Evolutionary conservation across 2,329 filamentous ascomycete species (phyloP).

Genomic region (Colletotrichum theobromicola): DNA sequence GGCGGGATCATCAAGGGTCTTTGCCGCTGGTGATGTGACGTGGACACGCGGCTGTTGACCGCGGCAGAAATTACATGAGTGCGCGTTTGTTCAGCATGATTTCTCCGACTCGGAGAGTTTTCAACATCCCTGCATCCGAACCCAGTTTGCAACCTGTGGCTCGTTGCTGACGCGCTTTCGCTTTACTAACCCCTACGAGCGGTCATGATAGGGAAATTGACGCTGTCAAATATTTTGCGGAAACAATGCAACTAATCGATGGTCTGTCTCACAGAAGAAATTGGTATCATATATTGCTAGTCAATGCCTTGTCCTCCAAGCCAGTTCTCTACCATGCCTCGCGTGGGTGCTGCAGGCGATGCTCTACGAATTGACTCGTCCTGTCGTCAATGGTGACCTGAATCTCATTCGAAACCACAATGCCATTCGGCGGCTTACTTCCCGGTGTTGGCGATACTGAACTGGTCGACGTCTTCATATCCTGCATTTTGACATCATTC

Average conservation of each 20-base stretch:
- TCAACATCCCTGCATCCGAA: neutral
- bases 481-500: slow-evolving; percentile 45
- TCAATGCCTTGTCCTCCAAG: neutral
- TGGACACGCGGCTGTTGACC: neutral
- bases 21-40: neutral
- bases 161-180: too few relatives aligned
- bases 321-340: neutral
- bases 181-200: too few relatives aligned
- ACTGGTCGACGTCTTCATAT: slow-evolving; percentile 29
- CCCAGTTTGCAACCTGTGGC: neutral
- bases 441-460: slow-evolving; percentile 22
- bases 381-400: slow-evolving; percentile 34
- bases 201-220: too few relatives aligned
- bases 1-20: neutral
- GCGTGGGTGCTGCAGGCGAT: neutral
- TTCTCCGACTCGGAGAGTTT: neutral
- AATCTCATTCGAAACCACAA: slow-evolving; percentile 47
- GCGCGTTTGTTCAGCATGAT: neutral
- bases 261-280: neutral
- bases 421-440: slow-evolving; percentile 29
- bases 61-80: neutral
- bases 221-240: neutral
- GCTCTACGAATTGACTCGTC: neutral
- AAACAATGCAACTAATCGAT: neutral
- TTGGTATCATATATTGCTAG: neutral